Evolutionary conservation across 768 basidiomycete species (phyloP).

Genomic region (Pleurotus tuoliensis): DNA sequence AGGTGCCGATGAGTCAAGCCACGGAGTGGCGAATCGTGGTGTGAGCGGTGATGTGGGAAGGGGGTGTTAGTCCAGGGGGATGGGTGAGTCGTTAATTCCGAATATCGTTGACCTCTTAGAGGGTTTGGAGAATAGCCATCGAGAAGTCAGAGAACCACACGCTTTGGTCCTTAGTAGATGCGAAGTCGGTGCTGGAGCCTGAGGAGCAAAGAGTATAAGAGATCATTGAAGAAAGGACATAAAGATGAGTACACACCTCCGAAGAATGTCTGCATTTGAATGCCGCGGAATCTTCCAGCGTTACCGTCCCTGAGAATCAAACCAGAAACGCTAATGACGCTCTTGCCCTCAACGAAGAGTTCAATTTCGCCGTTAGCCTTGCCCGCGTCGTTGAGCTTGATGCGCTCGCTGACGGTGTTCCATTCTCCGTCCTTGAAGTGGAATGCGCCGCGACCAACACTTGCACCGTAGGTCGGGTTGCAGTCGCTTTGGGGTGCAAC

Average conservation of each 20-base stretch:
- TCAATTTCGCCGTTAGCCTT: conserved; percentile 69
- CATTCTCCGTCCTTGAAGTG: conserved; percentile 58
- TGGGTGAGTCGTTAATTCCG: neutral
- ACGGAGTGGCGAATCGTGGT: too few relatives aligned
- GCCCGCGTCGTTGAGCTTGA: conserved; percentile 71
- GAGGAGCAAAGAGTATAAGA: conserved; percentile 5
- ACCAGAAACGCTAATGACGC: conserved; percentile 53
- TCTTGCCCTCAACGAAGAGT: conserved; percentile 62
- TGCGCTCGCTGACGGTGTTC: conserved; percentile 66
- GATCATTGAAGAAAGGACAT: conserved; percentile 7
- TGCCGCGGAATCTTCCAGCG: conserved; percentile 55
- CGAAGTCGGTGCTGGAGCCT: conserved; percentile 42
- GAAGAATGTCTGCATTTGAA: conserved; percentile 80
- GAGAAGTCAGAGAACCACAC: conserved; percentile 71
- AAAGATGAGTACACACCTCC: conserved; percentile 41
- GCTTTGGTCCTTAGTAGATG: conserved; percentile 58
- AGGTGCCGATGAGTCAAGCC: neutral
- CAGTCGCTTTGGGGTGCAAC: conserved; percentile 45
- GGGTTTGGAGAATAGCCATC: conserved; percentile 49
- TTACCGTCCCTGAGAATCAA: conserved; percentile 49
- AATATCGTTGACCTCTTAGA: conserved; percentile 22
- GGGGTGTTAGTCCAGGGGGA: conserved; percentile 2
- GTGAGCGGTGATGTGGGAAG: neutral
- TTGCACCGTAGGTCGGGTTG: conserved; percentile 63
- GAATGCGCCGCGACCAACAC: conserved; percentile 69